Base-by-base conservation (phyloP, 2,329 filamentous ascomycete species). In the Phialophora chinensis region DNA sequence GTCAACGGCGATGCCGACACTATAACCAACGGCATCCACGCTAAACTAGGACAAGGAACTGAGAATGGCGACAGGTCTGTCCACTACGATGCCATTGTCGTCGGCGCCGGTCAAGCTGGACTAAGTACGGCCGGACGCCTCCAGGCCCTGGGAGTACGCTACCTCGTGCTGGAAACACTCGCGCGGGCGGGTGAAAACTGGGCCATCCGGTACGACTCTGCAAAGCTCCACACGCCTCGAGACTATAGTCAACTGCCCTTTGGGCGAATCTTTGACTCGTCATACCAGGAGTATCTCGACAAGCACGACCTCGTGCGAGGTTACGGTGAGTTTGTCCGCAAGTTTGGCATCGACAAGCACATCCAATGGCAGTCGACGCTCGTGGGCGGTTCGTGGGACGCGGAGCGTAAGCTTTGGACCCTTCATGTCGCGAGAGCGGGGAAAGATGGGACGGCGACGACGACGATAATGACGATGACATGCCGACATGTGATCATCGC, bases 161-260 rank as follows among this genome's bases (percentile, higher is more conserved):
- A 80, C 35, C 70, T 84, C 6, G 75, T 83, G 17, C 73, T 84
- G 44, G 82, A 84, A 47, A 74, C 76, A 27, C 80, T 81, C 44
- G 72, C 73, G 23, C 70, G 76, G 0, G 75, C 84, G 4, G 82
- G 82, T 2, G 80, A 83, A 62, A 81, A 79, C 55, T 84, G 82
- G 82, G 73, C 74, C 1, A 75, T 78, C 53, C 75, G 82, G 57
- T 84, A 84, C 66, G 78, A 80, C 42, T 81, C 81, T 20, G 75
- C 80, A 5, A 79, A 79, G n/a, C 75, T 69, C 14, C 67, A 69
- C 47, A 69, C 67, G 11, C 20, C 42, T 5, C 54, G 57, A 6
- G 60, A 69, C 17, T 66, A 66, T 29, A 53, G 27, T 29, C 73
- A 75, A 58, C 62, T 75, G 17, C 73, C 74, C 12, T 74, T 75